phyloP scores from a whole-genome alignment of 1,284 basidiomycete species.

The Trichosporon inkin region DNA sequence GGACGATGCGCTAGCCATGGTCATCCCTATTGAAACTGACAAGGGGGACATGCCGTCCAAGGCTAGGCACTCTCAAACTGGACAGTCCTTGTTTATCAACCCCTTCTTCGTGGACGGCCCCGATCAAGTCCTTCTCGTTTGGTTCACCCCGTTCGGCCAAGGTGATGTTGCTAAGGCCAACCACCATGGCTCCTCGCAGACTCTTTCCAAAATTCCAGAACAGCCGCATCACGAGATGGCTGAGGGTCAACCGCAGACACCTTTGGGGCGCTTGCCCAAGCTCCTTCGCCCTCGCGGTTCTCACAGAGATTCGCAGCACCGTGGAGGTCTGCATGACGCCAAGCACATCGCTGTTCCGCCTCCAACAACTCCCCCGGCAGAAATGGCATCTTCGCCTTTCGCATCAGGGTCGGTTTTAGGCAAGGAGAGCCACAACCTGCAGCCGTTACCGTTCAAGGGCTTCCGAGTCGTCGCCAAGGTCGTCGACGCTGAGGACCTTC shows the following conservation, averaged over 20 bases:
- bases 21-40: conserved; percentile 38
- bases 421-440: conserved; percentile 19
- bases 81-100: conserved; percentile 16
- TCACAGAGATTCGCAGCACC: neutral
- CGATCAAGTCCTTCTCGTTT: conserved; percentile 43
- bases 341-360: conserved; percentile 16
- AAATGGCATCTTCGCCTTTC: conserved; percentile 3
- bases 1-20: conserved; percentile 49
- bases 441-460: conserved; percentile 44
- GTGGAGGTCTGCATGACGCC: conserved; percentile 5
- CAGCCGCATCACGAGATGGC: conserved; percentile 18
- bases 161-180: neutral
- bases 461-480: conserved; percentile 49
- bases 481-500: conserved; percentile 40
- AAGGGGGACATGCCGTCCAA: conserved; percentile 8
- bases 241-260: conserved; percentile 1
- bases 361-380: conserved; percentile 15
- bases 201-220: conserved; percentile 22
- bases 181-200: conserved; percentile 13
- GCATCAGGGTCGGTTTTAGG: neutral
- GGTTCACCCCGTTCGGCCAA: conserved; percentile 45
- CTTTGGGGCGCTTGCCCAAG: conserved; percentile 41
- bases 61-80: neutral
- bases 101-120: conserved; percentile 31
- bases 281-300: conserved; percentile 37